Evolutionary conservation across 345 rosid species (phyloP).

Genomic region (Aquilaria sinensis): DNA sequence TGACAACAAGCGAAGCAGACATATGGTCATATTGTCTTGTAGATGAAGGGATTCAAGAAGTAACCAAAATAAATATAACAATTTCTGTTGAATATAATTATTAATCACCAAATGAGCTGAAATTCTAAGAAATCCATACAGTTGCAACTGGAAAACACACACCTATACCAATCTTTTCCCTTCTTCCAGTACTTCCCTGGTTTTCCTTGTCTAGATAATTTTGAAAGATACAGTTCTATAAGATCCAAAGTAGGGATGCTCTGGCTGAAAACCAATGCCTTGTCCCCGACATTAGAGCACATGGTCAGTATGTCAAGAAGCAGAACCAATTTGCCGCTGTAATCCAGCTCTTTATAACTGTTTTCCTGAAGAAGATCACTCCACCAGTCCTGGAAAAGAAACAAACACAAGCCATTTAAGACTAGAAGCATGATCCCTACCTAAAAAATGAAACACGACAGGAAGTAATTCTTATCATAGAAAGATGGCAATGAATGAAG

Average conservation of each 20-base stretch:
- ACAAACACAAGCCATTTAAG: conserved; percentile 4
- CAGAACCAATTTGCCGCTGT: conserved; percentile 98
- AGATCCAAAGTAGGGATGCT: conserved; percentile 98
- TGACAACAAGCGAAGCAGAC: too few species aligned
- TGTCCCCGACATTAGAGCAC: conserved; percentile 77
- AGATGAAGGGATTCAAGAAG: not conserved
- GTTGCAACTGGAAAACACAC: conserved; percentile 19
- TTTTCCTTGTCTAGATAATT: conserved; percentile 63
- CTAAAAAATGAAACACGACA: not conserved
- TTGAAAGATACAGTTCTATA: conserved; percentile 87
- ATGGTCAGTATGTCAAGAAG: conserved; percentile 79
- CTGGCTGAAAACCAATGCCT: conserved; percentile 95
- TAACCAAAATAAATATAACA: not conserved
- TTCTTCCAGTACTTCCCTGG: conserved; percentile 89
- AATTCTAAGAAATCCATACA: not conserved
- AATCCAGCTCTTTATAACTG: conserved; percentile 59
- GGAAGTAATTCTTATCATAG: not conserved
- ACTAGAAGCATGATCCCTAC: not conserved
- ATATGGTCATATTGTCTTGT: too few species aligned
- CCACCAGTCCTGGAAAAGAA: conserved; percentile 86
- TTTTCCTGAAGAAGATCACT: conserved; percentile 76
- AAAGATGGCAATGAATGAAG: not conserved
- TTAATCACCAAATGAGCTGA: not conserved
- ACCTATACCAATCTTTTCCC: conserved; percentile 99
- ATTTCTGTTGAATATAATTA: too few species aligned